Percentiles rank a stretch among this genome's conserved stretches.
phyloP scores from a whole-genome alignment of 192 early-diverging fungal species.

The Backusella liffmaniae region DNA sequence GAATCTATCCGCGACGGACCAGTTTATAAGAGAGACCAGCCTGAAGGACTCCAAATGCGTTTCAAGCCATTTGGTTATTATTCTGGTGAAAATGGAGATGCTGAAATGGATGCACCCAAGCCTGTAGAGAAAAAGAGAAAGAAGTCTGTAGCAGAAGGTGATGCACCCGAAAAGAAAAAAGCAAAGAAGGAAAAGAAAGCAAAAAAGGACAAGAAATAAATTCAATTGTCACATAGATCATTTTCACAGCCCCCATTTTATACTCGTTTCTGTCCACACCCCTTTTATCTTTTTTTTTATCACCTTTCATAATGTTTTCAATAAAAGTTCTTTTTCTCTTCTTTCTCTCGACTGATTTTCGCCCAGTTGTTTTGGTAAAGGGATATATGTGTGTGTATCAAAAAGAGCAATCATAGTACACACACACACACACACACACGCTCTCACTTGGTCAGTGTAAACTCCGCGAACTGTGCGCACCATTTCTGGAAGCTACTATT shows the following conservation, averaged over 20 bases:
- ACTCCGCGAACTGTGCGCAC: background rate
- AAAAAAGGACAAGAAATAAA: slow-evolving; percentile 33
- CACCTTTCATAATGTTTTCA: background rate
- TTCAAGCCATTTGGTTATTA: slow-evolving; percentile 50
- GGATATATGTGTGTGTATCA: too few species aligned
- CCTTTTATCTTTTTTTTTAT: background rate
- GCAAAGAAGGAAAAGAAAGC: slow-evolving; percentile 40
- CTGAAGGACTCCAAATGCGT: slow-evolving; percentile 48
- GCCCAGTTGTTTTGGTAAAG: too few species aligned
- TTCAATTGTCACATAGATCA: background rate
- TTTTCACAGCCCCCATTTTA: too few species aligned
- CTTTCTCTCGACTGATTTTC: too few species aligned
- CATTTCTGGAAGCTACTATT: background rate
- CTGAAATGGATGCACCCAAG: background rate
- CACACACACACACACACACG: too few species aligned
- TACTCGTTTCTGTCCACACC: too few species aligned
- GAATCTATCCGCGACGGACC: slow-evolving; percentile 43
- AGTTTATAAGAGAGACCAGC: slow-evolving; percentile 42
- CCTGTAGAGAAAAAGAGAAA: slow-evolving; percentile 35
- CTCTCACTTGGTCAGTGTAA: too few species aligned
- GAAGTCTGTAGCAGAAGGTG: slow-evolving; percentile 28
- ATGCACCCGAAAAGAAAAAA: slow-evolving; percentile 21
- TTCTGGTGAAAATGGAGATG: slow-evolving; percentile 16
- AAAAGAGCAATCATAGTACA: too few species aligned
- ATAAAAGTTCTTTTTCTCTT: background rate